Conservation (phyloP, 1,284 basidiomycete genomes). For the Heterobasidion irregulare region DNA sequence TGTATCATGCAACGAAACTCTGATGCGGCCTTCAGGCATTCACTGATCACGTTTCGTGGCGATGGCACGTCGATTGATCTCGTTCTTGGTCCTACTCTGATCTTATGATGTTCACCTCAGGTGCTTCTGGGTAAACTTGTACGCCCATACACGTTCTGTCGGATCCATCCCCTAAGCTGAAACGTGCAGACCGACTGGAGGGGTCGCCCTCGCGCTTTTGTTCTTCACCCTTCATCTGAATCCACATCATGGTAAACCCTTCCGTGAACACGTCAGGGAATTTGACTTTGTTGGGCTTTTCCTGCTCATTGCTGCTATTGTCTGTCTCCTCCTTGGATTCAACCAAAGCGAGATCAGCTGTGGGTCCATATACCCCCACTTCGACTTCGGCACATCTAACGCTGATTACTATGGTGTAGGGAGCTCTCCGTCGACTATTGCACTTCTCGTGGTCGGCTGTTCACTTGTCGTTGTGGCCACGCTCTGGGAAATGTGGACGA, state of each 20-base stretch:
- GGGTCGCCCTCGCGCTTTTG: neutral
- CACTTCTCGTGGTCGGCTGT: slow-evolving; percentile 63
- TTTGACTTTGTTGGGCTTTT: slow-evolving; percentile 76
- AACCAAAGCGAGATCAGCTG: slow-evolving; percentile 59
- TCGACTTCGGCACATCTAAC: neutral
- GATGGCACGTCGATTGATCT: slow-evolving; percentile 41
- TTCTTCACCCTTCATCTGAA: slow-evolving; percentile 59
- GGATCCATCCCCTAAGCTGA: neutral
- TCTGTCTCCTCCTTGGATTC: slow-evolving; percentile 38
- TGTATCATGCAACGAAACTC: neutral
- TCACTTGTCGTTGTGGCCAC: slow-evolving; percentile 39
- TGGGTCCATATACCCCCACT: slow-evolving; percentile 20
- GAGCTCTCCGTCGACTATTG: slow-evolving; percentile 51
- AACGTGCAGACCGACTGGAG: neutral
- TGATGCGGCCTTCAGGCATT: slow-evolving; percentile 26
- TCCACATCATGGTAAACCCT: slow-evolving; percentile 49
- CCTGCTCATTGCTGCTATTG: slow-evolving; percentile 64
- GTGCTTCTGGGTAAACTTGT: slow-evolving; percentile 75
- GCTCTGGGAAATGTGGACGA: slow-evolving; percentile 53
- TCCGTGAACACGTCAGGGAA: slow-evolving; percentile 50
- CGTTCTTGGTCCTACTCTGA: neutral
- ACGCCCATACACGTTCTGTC: slow-evolving; percentile 13
- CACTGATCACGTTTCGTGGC: slow-evolving; percentile 66
- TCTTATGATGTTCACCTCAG: slow-evolving; percentile 20
- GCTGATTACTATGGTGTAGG: slow-evolving; percentile 17